Conservation (phyloP, 768 basidiomycete genomes). For the Macrolepiota dolichaula region DNA sequence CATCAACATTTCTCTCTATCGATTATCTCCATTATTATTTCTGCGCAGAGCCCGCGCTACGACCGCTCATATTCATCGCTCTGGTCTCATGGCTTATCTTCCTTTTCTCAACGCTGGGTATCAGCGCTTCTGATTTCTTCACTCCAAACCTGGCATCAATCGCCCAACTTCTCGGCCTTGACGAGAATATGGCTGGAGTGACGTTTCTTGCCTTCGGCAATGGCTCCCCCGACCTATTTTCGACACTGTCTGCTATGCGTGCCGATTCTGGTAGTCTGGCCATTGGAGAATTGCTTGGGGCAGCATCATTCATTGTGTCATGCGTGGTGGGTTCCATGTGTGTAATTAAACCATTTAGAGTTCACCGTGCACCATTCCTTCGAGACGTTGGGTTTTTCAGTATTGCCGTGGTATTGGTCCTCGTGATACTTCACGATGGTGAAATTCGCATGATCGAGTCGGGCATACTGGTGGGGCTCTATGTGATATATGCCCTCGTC, state of each 20-base stretch:
- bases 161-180: slow-evolving; percentile 78
- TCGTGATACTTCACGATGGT: slow-evolving; percentile 77
- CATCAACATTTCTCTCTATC: slow-evolving; percentile 66
- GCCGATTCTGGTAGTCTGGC: slow-evolving; percentile 84
- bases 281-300: slow-evolving; percentile 92
- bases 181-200: slow-evolving; percentile 93
- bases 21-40: slow-evolving; percentile 71
- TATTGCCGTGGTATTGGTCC: slow-evolving; percentile 70
- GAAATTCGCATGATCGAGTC: slow-evolving; percentile 73
- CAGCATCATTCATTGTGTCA: slow-evolving; percentile 92
- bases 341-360: slow-evolving; percentile 91
- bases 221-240: slow-evolving; percentile 94
- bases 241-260: slow-evolving; percentile 92
- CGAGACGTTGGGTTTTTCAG: slow-evolving; percentile 96
- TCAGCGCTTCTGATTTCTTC: slow-evolving; percentile 96
- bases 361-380: slow-evolving; percentile 75
- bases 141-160: slow-evolving; percentile 94
- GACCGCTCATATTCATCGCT: slow-evolving; percentile 58
- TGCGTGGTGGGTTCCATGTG: slow-evolving; percentile 99
- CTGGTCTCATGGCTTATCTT: slow-evolving; percentile 81
- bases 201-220: slow-evolving; percentile 98
- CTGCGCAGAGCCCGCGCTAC: slow-evolving; percentile 52
- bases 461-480: slow-evolving; percentile 63
- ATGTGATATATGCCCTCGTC: slow-evolving; percentile 69
- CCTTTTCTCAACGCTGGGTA: slow-evolving; percentile 94